Evolutionary conservation across 352 stramenopile genomes (phyloP).

Genomic region (Pythium guiyangense): DNA sequence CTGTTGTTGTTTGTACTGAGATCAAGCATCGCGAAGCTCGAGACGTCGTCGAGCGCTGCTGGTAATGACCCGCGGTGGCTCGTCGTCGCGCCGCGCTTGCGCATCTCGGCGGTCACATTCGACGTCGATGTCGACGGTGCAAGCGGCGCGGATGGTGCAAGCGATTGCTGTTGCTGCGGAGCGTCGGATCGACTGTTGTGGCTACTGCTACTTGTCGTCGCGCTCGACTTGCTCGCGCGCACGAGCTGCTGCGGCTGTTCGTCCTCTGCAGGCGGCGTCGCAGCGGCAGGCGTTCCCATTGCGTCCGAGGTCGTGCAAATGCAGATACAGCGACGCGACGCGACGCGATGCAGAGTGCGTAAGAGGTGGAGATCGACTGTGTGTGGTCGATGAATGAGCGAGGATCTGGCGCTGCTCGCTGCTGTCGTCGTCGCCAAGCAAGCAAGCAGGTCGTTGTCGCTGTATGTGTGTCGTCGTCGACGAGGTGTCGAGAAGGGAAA

Average conservation of each 20-base stretch:
- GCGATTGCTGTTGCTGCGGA: constrained; percentile 49
- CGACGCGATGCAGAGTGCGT: too few relatives aligned
- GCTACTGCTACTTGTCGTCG: not conserved
- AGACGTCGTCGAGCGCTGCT: constrained; percentile 5
- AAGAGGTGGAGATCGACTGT: too few relatives aligned
- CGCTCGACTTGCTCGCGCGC: not conserved
- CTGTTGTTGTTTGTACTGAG: not conserved
- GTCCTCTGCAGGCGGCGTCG: constrained; percentile 3
- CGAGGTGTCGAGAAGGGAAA: too few relatives aligned
- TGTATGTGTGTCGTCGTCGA: too few relatives aligned
- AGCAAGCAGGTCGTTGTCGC: too few relatives aligned
- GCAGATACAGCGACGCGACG: too few relatives aligned
- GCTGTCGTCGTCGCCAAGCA: too few relatives aligned
- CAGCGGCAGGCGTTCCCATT: constrained; percentile 5
- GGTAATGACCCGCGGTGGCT: constrained; percentile 13
- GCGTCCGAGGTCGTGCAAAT: not conserved
- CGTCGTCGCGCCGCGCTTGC: constrained; percentile 6
- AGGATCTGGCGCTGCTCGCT: too few relatives aligned
- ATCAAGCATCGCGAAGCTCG: not conserved
- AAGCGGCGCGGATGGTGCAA: constrained; percentile 17
- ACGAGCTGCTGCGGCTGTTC: constrained; percentile 1
- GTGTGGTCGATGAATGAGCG: too few relatives aligned
- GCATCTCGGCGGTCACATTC: constrained; percentile 14
- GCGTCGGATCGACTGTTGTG: not conserved
- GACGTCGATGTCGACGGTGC: constrained; percentile 4